Evolutionary conservation across 257 asterid genomes (phyloP).

Genomic region (Nemophila menziesii): DNA sequence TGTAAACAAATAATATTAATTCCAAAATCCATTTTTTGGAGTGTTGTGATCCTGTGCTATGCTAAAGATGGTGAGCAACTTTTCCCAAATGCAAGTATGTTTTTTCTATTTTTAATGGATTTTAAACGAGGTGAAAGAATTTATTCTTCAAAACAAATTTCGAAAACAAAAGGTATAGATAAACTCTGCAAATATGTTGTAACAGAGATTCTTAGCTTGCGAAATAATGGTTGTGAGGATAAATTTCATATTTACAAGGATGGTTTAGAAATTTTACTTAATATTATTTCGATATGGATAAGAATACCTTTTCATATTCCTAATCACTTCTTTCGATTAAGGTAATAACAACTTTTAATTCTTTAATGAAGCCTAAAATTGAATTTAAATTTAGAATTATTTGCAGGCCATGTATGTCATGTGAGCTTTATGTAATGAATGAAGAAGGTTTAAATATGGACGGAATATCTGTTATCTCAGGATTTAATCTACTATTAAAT

Average conservation of each 20-base stretch:
- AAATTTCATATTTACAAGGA: constrained; percentile 15
- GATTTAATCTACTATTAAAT: constrained; percentile 42
- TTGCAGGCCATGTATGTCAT: constrained; percentile 51
- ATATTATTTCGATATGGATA: constrained; percentile 35
- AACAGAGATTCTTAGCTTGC: constrained; percentile 35
- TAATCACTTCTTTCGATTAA: constrained; percentile 44
- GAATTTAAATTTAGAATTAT: no score
- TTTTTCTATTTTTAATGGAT: no score
- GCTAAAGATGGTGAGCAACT: no score
- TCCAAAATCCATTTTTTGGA: no score
- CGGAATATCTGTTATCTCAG: constrained; percentile 34
- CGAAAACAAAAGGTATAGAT: constrained; percentile 29
- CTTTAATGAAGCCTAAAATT: no score
- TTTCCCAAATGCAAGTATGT: no score
- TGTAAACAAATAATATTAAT: no score
- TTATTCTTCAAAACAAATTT: no score
- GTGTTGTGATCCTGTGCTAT: no score
- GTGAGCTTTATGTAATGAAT: constrained; percentile 53
- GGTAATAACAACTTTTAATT: no score
- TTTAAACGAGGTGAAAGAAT: no score
- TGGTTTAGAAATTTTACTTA: constrained; percentile 37
- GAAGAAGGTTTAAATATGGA: constrained; percentile 44
- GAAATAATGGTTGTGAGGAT: constrained; percentile 20
- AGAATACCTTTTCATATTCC: constrained; percentile 62
- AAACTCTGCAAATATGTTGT: constrained; percentile 45